Conservation (phyloP, 139 green algal genomes). For the Chlamydomonas urium region DNA sequence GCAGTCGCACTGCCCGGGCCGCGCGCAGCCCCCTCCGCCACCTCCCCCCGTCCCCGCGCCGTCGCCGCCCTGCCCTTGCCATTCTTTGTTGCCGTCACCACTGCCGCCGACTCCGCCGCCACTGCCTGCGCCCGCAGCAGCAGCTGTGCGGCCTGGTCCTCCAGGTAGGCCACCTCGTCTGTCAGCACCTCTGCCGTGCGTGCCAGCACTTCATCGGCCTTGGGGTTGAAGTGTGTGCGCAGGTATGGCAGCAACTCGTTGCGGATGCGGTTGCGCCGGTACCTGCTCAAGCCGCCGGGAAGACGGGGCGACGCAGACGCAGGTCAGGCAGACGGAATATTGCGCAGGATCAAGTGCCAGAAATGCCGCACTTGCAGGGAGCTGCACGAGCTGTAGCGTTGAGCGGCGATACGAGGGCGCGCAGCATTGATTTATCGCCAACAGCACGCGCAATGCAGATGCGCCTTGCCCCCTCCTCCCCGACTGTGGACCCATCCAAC, state of each 20-base stretch:
- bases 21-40: background rate
- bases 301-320: too few relatives aligned
- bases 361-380: too few relatives aligned
- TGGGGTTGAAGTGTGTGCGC: slow-evolving; percentile 23
- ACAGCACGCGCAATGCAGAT: too few relatives aligned
- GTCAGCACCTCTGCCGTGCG: slow-evolving; percentile 23
- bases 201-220: slow-evolving; percentile 27
- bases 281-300: too few relatives aligned
- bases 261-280: slow-evolving; percentile 36
- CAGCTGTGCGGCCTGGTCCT: slow-evolving; percentile 1
- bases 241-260: slow-evolving; percentile 31
- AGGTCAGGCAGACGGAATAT: too few relatives aligned
- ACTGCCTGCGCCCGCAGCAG: background rate
- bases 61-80: background rate
- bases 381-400: too few relatives aligned
- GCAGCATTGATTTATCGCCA: too few relatives aligned
- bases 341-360: too few relatives aligned
- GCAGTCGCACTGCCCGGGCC: too few relatives aligned
- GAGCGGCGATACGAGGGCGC: too few relatives aligned
- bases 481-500: too few relatives aligned
- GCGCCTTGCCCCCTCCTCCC: too few relatives aligned
- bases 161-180: slow-evolving; percentile 16
- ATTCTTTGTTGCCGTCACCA: background rate
- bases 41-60: background rate
- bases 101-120: background rate